A percentile compares a stretch with the other conserved stretches of the same genome.
phyloP scores from a whole-genome alignment of 306 rosid genomes.

The Vicia sativa region DNA sequence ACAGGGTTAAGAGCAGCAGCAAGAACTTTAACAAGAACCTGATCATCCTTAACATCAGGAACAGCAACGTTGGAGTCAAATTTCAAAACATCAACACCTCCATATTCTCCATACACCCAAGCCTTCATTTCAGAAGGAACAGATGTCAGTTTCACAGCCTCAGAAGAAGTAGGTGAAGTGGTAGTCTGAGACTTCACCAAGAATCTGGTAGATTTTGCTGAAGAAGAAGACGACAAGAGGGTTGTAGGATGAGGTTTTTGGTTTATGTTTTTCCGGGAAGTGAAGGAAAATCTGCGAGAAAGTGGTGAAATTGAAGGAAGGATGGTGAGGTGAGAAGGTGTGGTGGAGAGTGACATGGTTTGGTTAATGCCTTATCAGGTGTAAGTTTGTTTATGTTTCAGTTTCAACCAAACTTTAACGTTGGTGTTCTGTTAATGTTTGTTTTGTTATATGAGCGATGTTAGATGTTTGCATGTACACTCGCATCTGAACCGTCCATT shows the following conservation, averaged over 20 bases:
- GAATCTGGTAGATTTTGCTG: conserved; percentile 35
- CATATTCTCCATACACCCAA: conserved; percentile 87
- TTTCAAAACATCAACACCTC: conserved; percentile 75
- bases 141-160: conserved; percentile 48
- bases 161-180: conserved; percentile 57
- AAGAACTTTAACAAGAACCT: conserved; percentile 68
- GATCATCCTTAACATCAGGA: conserved; percentile 80
- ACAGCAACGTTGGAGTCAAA: conserved; percentile 61
- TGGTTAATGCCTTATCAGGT: conserved; percentile 50
- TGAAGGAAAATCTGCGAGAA: conserved; percentile 41
- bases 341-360: conserved; percentile 54
- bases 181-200: conserved; percentile 59
- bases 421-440: neutral
- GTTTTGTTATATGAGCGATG: conserved; percentile 1
- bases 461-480: neutral
- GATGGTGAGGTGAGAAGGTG: conserved; percentile 50
- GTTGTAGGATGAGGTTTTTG: neutral
- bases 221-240: conserved; percentile 25
- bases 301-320: conserved; percentile 37
- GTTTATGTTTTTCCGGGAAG: conserved; percentile 38
- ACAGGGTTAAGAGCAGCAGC: conserved; percentile 98
- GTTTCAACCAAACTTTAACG: neutral
- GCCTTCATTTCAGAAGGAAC: conserved; percentile 84
- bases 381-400: conserved; percentile 2
- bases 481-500: neutral